A percentile compares a stretch with the other conserved stretches of the same genome.
Conservation (phyloP, 257 asterid genomes). For the Primulina huaijiensis region DNA sequence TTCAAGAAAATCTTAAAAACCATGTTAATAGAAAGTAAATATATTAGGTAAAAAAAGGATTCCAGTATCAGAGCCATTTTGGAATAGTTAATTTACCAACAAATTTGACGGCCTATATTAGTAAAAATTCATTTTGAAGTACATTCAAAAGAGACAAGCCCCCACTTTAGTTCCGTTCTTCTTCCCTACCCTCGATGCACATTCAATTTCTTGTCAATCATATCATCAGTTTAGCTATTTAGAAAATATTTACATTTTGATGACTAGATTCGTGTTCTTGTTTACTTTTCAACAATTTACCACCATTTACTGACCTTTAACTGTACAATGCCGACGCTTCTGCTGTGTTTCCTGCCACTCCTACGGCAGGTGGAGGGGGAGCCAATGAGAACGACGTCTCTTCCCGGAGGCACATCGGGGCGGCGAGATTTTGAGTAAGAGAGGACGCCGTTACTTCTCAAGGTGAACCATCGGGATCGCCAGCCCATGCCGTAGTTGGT, state of each 20-base stretch:
- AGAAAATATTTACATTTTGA: not conserved
- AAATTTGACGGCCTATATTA: constrained; percentile 34
- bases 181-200: not conserved
- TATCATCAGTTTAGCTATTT: not conserved
- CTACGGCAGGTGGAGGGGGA: constrained; percentile 27
- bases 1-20: constrained; percentile 4
- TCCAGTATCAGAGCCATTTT: constrained; percentile 39
- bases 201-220: not conserved
- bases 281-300: not conserved
- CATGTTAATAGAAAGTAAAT: constrained; percentile 19
- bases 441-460: constrained; percentile 61
- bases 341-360: constrained; percentile 44
- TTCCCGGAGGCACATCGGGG: constrained; percentile 33
- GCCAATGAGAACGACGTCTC: constrained; percentile 38
- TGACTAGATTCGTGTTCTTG: not conserved
- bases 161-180: constrained; percentile 30
- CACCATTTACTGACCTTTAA: constrained; percentile 51
- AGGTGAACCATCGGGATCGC: constrained; percentile 93
- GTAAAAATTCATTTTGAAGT: constrained; percentile 29
- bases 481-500: constrained; percentile 92
- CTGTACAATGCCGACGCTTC: constrained; percentile 68
- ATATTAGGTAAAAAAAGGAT: constrained; percentile 17
- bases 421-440: constrained; percentile 75
- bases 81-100: constrained; percentile 26
- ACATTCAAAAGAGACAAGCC: constrained; percentile 45